Evolutionary conservation across 2,329 filamentous ascomycete genomes (phyloP), one percentile per base, ranked within the genome.

Genomic region (Ceratocystis huliohia): DNA sequence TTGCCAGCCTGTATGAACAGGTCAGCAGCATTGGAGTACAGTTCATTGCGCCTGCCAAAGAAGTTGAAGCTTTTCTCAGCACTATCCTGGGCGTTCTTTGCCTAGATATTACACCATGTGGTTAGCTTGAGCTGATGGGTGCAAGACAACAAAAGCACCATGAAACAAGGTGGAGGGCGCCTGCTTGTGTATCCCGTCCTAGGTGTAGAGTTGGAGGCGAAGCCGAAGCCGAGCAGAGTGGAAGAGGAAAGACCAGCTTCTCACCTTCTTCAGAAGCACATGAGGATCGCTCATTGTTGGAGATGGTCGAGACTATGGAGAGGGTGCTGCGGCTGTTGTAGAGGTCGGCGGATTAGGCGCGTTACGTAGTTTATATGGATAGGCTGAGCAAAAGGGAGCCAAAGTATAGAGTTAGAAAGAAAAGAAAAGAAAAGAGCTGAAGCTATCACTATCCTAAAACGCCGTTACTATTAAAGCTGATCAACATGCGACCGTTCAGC

Each of bases 1-100:
- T 96, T 96, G 69, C 87, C 94, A 50, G 93, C 93, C 75, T 96
- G 86, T 68, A 84, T 86, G 74, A 91, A 97, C 70, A 94, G 80
- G 71, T 96, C 91, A 69, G 89, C 90, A 15, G 93, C 93, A 77
- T 87, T 85, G 78, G 95, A 89, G 74, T 89, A 92, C 77, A 96
- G 97, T 70, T 96, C 91, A 72, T 89, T 83, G 67, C 86, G 84
- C 59, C 89, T 89, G 56, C 91, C 89, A 72, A 99, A 96, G 77
- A 96, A 86, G 75, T 86, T 89, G 78, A 96, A 96, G 72, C 92
- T 92, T 33, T 88, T 81, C 22, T 84, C 80, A 50, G 93, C 92
- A 71, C 87, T 81, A 72, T 86, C 78, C 30, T 89, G 83, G 64
- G 86, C 82, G 80, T 94, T 96, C 74, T 96, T 90, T 78, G 94